These are phyloP conservation scores for Cyclotella choctawhatcheeana DNA, from an alignment of 108 stramenopile genomes.

Conservation along the genomic window DNA sequence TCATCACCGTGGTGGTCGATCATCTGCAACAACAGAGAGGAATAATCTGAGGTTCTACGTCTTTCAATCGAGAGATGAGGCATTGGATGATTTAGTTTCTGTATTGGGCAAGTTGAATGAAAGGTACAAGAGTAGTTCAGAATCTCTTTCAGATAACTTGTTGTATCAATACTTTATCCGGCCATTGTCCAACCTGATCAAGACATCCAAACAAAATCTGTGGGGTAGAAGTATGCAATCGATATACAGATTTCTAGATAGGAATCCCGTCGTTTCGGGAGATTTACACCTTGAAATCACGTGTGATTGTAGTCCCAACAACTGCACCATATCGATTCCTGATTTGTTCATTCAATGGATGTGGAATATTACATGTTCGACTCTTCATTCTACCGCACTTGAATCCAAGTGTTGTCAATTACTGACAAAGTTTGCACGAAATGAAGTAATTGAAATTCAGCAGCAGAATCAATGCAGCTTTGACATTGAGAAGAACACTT, in stretches of 20 bases:
- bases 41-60: neutral
- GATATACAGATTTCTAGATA: constrained; percentile 17
- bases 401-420: constrained; percentile 20
- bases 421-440: constrained; percentile 21
- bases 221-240: constrained; percentile 12
- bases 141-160: constrained; percentile 3
- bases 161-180: constrained; percentile 23
- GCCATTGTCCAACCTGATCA: constrained; percentile 27
- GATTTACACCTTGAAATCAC: neutral
- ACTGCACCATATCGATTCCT: constrained; percentile 17
- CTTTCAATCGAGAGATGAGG: constrained; percentile 34
- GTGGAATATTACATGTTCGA: constrained; percentile 47
- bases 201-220: constrained; percentile 15
- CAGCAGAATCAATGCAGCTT: neutral
- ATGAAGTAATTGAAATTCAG: neutral
- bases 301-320: neutral
- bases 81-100: constrained; percentile 27
- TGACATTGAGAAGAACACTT: constrained; percentile 10
- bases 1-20: no score
- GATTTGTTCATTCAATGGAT: constrained; percentile 40
- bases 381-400: constrained; percentile 3
- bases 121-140: constrained; percentile 15
- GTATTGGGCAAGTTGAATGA: constrained; percentile 20
- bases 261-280: constrained; percentile 25
- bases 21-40: neutral